Evolutionary conservation across 768 basidiomycete species (phyloP), one percentile per base, ranked within the genome.

Genomic region (Hebeloma cylindrosporum): DNA sequence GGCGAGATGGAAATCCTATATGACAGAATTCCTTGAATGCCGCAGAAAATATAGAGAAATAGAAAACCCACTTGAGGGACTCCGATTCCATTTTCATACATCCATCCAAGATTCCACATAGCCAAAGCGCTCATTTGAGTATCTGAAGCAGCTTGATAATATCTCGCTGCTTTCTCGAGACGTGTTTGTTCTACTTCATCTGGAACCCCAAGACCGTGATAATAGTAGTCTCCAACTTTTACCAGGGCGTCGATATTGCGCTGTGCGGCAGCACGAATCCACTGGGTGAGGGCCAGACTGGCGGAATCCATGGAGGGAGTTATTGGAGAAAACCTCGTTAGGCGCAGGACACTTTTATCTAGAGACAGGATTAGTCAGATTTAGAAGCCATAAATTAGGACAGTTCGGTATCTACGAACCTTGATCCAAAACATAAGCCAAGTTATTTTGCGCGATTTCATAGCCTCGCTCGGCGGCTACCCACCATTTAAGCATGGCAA

Each of bases 101-200:
- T 98, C 90, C 91, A 97, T 1, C 95, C 96, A 8, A 98, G 69
- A 59, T 97, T 96, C 93, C 93, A 97, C 84, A 96, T 91, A 1
- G 96, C 93, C 51, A 98, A 72, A 1, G 96, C 93, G 54, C 93
- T 96, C 56, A 87, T 55, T 49, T 94, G 90, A 2, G 91, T 94
- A 52, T 93, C 92, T 2, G 90, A 92, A 3, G 96, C 96, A 22
- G 89, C 87, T 60, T 90, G 93, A 58, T 99, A 99, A 60, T 90
- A 97, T 20, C 85, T 81, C 1, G 89, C 93, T 0, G 96, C 96
- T 55, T 93, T 93, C 62, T 95, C 93, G 61, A 83, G 82, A 13
- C 88, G 78, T 14, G 72, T 58, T 1, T 70, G 57, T 54, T 85
- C 80, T 2, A 63, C 57, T 39, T 83, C 77, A 45, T 83, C 83